Evolutionary conservation across 176 grass and related monocot species (phyloP).

Genomic region (Oryza australiensis): DNA sequence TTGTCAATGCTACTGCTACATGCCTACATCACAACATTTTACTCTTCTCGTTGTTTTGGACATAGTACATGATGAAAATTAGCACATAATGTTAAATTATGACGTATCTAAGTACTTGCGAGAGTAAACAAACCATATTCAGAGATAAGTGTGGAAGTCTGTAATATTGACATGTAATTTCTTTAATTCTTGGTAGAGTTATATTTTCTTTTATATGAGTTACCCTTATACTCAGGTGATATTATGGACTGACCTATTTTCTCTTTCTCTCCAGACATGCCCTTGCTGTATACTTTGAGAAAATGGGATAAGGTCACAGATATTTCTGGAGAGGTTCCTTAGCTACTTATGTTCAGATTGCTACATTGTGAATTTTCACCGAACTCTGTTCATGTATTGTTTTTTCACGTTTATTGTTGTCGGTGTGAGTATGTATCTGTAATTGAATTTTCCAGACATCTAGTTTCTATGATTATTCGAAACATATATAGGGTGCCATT

Average conservation of each 20-base stretch:
- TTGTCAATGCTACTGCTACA: neutral
- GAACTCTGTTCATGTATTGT: neutral
- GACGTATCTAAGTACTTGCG: neutral
- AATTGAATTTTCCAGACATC: slow-evolving; percentile 21
- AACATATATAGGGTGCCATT: slow-evolving; percentile 28
- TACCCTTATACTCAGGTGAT: neutral
- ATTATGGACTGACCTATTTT: slow-evolving; percentile 14
- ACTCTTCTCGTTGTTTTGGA: neutral
- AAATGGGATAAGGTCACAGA: neutral
- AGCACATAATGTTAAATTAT: neutral
- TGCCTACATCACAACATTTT: slow-evolving; percentile 5
- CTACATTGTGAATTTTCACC: neutral
- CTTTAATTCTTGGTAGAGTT: neutral
- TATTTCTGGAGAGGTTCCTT: slow-evolving; percentile 25
- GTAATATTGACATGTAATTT: neutral
- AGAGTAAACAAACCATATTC: neutral
- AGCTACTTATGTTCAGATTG: slow-evolving; percentile 25
- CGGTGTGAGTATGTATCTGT: slow-evolving; percentile 42
- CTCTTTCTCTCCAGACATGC: slow-evolving; percentile 48
- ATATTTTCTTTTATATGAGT: neutral
- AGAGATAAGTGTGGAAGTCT: neutral
- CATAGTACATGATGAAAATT: neutral
- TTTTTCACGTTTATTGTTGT: slow-evolving; percentile 29
- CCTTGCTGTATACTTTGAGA: slow-evolving; percentile 56
- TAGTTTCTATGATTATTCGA: slow-evolving; percentile 14